phyloP scores from a whole-genome alignment of 2,329 filamentous ascomycete species.

The Nannizziopsis barbatae region DNA sequence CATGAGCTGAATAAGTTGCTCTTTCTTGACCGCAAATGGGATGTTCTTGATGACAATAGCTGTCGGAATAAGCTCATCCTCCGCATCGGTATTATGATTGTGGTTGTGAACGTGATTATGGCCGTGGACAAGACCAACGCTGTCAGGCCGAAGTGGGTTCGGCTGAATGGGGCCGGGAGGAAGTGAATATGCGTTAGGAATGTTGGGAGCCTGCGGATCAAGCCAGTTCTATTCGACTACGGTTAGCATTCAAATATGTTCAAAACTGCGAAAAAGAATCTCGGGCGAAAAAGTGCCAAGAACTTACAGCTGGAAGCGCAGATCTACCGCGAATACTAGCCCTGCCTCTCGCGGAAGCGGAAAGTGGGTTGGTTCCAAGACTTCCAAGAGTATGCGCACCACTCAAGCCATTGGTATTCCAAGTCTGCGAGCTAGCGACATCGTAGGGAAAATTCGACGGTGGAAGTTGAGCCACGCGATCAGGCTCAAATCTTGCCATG shows the following conservation, averaged over 20 bases:
- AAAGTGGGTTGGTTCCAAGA: constrained; percentile 36
- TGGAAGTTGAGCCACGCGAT: constrained; percentile 47
- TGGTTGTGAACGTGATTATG: constrained; percentile 19
- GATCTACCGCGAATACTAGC: constrained; percentile 44
- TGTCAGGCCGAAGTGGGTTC: constrained; percentile 34
- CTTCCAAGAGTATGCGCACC: constrained; percentile 54
- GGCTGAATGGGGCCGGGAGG: constrained; percentile 34
- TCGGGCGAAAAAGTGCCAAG: neutral
- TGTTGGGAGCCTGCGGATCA: constrained; percentile 44
- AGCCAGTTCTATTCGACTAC: constrained; percentile 47
- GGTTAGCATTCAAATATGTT: constrained; percentile 1
- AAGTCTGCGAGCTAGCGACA: constrained; percentile 58
- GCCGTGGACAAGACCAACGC: constrained; percentile 22
- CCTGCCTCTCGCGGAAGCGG: constrained; percentile 46
- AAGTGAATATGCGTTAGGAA: constrained; percentile 38
- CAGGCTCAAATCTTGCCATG: constrained; percentile 49
- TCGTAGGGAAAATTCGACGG: constrained; percentile 57
- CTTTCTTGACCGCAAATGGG: constrained; percentile 94
- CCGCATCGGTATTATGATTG: constrained; percentile 31
- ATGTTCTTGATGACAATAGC: constrained; percentile 99
- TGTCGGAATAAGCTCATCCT: constrained; percentile 88
- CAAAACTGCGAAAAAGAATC: neutral
- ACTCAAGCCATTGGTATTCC: constrained; percentile 65
- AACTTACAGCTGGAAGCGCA: constrained; percentile 63
- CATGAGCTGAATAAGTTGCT: constrained; percentile 87